phyloP scores from a whole-genome alignment of 352 stramenopile genomes.

The Aphanomyces cochlioides region DNA sequence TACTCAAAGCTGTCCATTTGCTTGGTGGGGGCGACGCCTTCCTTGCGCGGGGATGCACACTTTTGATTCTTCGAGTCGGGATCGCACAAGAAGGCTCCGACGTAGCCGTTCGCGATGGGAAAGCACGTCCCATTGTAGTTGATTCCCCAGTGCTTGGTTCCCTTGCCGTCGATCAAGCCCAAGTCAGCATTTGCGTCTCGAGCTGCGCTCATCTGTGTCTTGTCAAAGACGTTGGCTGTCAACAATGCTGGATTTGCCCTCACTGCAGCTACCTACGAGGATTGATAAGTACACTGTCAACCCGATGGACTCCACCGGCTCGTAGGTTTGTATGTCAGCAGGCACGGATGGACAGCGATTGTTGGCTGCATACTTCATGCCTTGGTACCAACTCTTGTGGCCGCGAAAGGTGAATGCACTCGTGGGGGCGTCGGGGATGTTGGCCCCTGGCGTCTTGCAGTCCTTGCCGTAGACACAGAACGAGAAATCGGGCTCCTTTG shows the following conservation, averaged over 20 bases:
- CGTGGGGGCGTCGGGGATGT: constrained; percentile 61
- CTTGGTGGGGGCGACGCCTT: constrained; percentile 26
- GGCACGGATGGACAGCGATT: constrained; percentile 36
- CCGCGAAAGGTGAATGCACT: constrained; percentile 53
- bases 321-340: neutral
- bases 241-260: neutral
- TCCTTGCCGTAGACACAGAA: constrained; percentile 90
- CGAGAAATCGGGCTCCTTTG: constrained; percentile 54
- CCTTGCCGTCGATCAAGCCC: constrained; percentile 35
- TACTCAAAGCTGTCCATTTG: constrained; percentile 33
- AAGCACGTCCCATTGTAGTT: constrained; percentile 35
- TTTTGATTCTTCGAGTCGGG: constrained; percentile 28
- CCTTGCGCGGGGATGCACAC: constrained; percentile 33
- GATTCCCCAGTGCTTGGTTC: constrained; percentile 35
- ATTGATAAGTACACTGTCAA: neutral
- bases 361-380: constrained; percentile 50
- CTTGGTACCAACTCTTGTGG: constrained; percentile 60
- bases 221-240: constrained; percentile 23
- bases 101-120: constrained; percentile 34
- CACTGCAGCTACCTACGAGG: neutral
- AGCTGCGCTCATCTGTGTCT: constrained; percentile 28
- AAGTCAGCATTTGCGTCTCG: constrained; percentile 43
- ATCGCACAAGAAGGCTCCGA: constrained; percentile 35
- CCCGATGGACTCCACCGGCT: neutral
- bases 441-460: constrained; percentile 35